These are phyloP conservation scores for Posidonia oceanica DNA, from an alignment of 116 monocot genomes.

Conservation along the genomic window DNA sequence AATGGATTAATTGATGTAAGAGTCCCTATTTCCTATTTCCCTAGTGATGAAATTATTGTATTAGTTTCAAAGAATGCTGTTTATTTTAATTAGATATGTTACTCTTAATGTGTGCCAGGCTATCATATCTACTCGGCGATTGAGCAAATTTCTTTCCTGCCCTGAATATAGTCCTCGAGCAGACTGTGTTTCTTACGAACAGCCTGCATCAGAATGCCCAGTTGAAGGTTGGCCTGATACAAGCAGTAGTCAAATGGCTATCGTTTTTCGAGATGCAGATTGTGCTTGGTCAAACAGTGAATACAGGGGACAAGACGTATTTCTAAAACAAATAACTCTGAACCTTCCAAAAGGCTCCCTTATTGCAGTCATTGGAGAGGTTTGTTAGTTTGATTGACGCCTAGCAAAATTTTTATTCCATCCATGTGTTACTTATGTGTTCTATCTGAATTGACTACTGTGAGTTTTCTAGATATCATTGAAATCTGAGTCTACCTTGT, in stretches of 20 bases:
- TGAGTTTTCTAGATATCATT: too few species aligned
- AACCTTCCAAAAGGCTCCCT: slow-evolving; percentile 46
- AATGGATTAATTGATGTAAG: slow-evolving; percentile 99
- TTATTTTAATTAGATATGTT: neutral
- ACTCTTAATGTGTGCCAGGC: slow-evolving; percentile 33
- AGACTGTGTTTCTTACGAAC: slow-evolving; percentile 7
- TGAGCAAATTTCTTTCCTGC: slow-evolving; percentile 85
- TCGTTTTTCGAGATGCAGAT: slow-evolving; percentile 41
- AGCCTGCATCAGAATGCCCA: neutral
- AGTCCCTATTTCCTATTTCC: neutral
- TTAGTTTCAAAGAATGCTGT: neutral
- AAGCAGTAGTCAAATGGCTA: slow-evolving; percentile 17
- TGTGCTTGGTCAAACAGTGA: slow-evolving; percentile 57
- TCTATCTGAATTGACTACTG: too few species aligned
- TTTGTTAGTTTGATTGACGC: slow-evolving; percentile 12
- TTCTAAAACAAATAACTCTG: slow-evolving; percentile 38
- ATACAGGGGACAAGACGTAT: slow-evolving; percentile 15
- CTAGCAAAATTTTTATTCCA: neutral
- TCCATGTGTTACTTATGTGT: too few species aligned
- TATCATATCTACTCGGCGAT: slow-evolving; percentile 64
- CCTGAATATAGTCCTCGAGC: slow-evolving; percentile 28
- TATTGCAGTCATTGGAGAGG: slow-evolving; percentile 86
- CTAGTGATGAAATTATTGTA: neutral
- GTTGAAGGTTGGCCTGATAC: slow-evolving; percentile 9
- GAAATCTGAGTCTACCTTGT: too few species aligned